A percentile compares a stretch with the other conserved stretches of the same genome.
Evolutionary conservation across 148 eudicot species (phyloP).

Genomic region (Gaultheria prostrata): DNA sequence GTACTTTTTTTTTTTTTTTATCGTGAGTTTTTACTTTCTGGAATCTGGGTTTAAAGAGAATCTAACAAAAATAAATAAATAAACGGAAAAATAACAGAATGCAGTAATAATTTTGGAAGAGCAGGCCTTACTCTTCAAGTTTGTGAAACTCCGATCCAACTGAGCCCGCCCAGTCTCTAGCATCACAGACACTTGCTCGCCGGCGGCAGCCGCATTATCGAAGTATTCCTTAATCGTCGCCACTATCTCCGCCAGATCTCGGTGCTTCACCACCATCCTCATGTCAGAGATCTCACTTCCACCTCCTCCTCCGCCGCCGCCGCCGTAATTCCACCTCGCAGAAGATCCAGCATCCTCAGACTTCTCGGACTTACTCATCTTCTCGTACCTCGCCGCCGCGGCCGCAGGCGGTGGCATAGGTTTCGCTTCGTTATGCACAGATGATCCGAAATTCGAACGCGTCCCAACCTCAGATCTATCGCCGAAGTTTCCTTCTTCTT

Average conservation of each 20-base stretch:
- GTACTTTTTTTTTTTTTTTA: too few species aligned
- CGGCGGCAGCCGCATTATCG: slow-evolving; percentile 83
- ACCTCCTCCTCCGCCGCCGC: slow-evolving; percentile 14
- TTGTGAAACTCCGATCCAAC: slow-evolving; percentile 82
- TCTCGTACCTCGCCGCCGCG: neutral
- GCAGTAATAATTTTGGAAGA: neutral
- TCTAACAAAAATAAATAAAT: neutral
- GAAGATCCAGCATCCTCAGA: slow-evolving; percentile 54
- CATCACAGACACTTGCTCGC: slow-evolving; percentile 90
- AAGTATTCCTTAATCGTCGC: slow-evolving; percentile 70
- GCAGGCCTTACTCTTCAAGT: slow-evolving; percentile 55
- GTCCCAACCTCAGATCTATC: slow-evolving; percentile 65
- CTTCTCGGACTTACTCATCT: slow-evolving; percentile 34
- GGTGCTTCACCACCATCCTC: slow-evolving; percentile 80
- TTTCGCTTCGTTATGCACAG: slow-evolving; percentile 36
- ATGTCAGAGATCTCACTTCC: slow-evolving; percentile 48
- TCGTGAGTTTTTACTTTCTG: too few species aligned
- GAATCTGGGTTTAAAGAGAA: neutral
- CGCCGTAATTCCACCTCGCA: slow-evolving; percentile 51
- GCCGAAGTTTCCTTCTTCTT: slow-evolving; percentile 38
- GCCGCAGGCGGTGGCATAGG: slow-evolving; percentile 6
- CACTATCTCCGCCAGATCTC: slow-evolving; percentile 78
- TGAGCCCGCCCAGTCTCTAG: slow-evolving; percentile 89
- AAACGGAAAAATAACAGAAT: neutral
- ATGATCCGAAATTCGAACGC: slow-evolving; percentile 58